Evolutionary conservation across 768 basidiomycete species (phyloP), one percentile per base, ranked within the genome.

Genomic region (Cystoderma amianthinum): DNA sequence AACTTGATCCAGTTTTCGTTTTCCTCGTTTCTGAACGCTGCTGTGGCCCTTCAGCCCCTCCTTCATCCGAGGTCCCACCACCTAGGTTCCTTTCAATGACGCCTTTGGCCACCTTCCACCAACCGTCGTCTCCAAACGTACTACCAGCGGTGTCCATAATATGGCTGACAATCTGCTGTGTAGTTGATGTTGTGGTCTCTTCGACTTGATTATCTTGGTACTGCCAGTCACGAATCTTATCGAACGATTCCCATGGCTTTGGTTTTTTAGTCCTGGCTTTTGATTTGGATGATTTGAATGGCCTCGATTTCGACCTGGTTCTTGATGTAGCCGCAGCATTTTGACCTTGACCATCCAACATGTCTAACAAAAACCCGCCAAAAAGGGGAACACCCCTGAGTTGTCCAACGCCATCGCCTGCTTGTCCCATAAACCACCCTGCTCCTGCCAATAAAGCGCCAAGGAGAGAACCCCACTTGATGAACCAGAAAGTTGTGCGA

Each of bases 401-500:
- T 18, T 58, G 60, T 10, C 57, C 59, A 10, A 67, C 53, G 30
- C 58, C 64, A 42, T 60, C 63, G 20, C 55, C 60, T 16, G 53
- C 56, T 37, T 57, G 53, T 7, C 65, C 71, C 56, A 76, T 58
- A 36, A 76, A 60, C 72, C 76, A 86, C 7, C 77, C 79, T 12
- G 62, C 55, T 5, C 66, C 69, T 4, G 72, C 80, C n/a, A 73
- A 68, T 5, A 82, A 50, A 2, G 68, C 59, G 10, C 67, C 72
- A 6, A 86, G 45, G 36, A 91, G 61, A 9, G 67, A 61, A 17
- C 81, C 82, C 87, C 87, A 91, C 61, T 91, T 91, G 51, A 85
- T 56, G 51, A 86, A 72, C 69, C 75, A 87, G 48, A 87, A 58
- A 19, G 62, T 65, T 23, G 75, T 76, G 45, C 83, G 74, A 47